These are phyloP conservation scores for Leccinum fibrillosum DNA, from an alignment of 768 basidiomycete genomes.

Conservation along the genomic window DNA sequence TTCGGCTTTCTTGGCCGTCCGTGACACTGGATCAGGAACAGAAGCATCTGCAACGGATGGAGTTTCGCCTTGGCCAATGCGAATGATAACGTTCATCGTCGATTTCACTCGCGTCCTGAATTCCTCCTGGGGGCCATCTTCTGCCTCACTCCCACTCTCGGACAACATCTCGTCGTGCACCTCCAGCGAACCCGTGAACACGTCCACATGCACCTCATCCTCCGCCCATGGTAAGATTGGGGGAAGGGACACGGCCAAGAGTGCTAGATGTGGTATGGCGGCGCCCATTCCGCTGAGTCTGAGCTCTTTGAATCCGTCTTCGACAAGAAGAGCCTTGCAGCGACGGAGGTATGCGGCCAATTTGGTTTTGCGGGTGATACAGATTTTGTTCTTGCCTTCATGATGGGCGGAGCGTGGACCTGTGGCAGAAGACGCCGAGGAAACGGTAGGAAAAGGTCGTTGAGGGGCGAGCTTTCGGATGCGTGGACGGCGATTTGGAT, in stretches of 20 bases:
- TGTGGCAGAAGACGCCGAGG: slow-evolving; percentile 71
- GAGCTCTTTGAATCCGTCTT: slow-evolving; percentile 77
- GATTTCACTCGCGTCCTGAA: slow-evolving; percentile 69
- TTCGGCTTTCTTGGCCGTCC: slow-evolving; percentile 7
- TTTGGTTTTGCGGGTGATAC: slow-evolving; percentile 72
- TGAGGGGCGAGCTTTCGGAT: slow-evolving; percentile 70
- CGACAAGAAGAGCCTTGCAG: slow-evolving; percentile 68
- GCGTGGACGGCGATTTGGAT: slow-evolving; percentile 23
- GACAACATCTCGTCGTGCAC: slow-evolving; percentile 72
- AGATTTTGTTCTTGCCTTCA: slow-evolving; percentile 80
- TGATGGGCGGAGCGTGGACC: slow-evolving; percentile 76
- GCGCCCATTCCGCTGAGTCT: slow-evolving; percentile 84
- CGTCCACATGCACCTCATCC: slow-evolving; percentile 59
- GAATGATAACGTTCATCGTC: slow-evolving; percentile 56
- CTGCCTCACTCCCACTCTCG: slow-evolving; percentile 47
- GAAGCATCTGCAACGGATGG: slow-evolving; percentile 18
- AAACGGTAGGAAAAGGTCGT: slow-evolving; percentile 74
- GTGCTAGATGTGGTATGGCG: slow-evolving; percentile 78
- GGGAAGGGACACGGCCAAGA: slow-evolving; percentile 68
- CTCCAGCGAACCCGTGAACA: slow-evolving; percentile 67
- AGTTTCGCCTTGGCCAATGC: slow-evolving; percentile 58
- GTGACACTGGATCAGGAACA: background rate
- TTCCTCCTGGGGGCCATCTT: slow-evolving; percentile 53
- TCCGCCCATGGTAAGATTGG: slow-evolving; percentile 63
- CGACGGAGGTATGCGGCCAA: slow-evolving; percentile 72